These are phyloP conservation scores for Aspergillus ruber DNA, from an alignment of 2,329 filamentous ascomycete species.

Conservation along the genomic window DNA sequence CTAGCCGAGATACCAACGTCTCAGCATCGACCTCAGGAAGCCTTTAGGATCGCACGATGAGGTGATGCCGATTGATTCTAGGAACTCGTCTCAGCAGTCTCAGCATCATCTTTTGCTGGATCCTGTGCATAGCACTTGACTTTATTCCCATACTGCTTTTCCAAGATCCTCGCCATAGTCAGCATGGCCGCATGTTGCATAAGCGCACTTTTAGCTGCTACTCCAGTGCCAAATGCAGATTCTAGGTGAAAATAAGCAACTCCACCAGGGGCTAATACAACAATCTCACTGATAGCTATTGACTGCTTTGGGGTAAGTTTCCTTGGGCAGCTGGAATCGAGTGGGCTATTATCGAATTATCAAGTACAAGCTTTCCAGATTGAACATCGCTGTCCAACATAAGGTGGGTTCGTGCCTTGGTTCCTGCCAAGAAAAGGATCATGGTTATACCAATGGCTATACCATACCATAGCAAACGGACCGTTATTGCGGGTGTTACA, in stretches of 20 bases:
- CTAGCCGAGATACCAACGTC: conserved; percentile 32
- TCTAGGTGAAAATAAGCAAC: conserved; percentile 5
- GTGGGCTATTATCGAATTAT: no score
- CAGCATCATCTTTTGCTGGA: conserved; percentile 16
- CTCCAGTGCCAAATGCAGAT: background rate
- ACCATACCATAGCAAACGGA: no score
- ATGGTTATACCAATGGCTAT: no score
- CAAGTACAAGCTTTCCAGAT: no score
- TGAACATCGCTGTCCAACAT: no score
- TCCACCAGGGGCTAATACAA: conserved; percentile 17
- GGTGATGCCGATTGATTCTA: conserved; percentile 13
- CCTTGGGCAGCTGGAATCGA: conserved; percentile 1
- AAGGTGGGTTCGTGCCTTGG: no score
- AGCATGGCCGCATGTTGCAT: conserved; percentile 20
- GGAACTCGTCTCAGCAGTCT: conserved; percentile 5
- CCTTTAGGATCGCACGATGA: conserved; percentile 24
- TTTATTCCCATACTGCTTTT: conserved; percentile 1
- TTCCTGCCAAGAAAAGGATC: no score
- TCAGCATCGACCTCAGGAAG: conserved; percentile 33
- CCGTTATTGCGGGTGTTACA: no score
- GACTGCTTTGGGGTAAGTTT: conserved; percentile 1
- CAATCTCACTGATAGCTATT: conserved; percentile 14
- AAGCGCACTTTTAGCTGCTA: conserved; percentile 7
- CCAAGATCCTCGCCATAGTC: background rate
- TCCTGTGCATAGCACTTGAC: conserved; percentile 22